Percentiles rank a stretch among this genome's conserved stretches.
phyloP scores from a whole-genome alignment of 208 protist genomes.

The Phytomonas francai region DNA sequence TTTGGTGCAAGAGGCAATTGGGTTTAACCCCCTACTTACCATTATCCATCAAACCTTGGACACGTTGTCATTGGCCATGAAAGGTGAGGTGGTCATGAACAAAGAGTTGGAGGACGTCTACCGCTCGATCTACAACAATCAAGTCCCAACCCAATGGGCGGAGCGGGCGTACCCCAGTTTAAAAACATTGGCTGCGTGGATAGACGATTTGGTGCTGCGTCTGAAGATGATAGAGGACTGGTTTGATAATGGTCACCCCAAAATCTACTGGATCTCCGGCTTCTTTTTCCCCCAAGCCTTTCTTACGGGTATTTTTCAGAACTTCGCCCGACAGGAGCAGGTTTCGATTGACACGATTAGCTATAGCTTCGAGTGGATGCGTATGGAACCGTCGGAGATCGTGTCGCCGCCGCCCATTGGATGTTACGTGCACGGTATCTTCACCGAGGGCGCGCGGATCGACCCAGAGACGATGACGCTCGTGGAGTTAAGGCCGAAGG shows the following conservation, averaged over 20 bases:
- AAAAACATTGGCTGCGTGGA: slow-evolving; percentile 92
- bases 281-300: slow-evolving; percentile 97
- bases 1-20: slow-evolving; percentile 95
- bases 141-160: slow-evolving; percentile 89
- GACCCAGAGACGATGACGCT: slow-evolving; percentile 31
- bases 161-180: slow-evolving; percentile 91
- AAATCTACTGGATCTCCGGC: slow-evolving; percentile 93
- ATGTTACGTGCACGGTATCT: slow-evolving; percentile 94
- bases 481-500: slow-evolving; percentile 87
- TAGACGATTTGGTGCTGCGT: slow-evolving; percentile 89
- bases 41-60: slow-evolving; percentile 75
- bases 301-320: slow-evolving; percentile 92
- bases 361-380: slow-evolving; percentile 88
- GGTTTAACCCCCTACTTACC: slow-evolving; percentile 92
- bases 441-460: slow-evolving; percentile 91
- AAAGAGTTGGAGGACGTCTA: slow-evolving; percentile 93
- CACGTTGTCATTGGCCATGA: slow-evolving; percentile 89
- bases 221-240: slow-evolving; percentile 92
- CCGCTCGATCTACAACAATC: slow-evolving; percentile 93
- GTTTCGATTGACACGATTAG: slow-evolving; percentile 93
- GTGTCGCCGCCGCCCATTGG: slow-evolving; percentile 56
- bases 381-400: slow-evolving; percentile 37
- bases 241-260: slow-evolving; percentile 90
- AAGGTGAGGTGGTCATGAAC: slow-evolving; percentile 97
- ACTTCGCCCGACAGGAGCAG: slow-evolving; percentile 89